Base-by-base conservation (phyloP, 805 yeast species). In the Candida chauliodis region DNA sequence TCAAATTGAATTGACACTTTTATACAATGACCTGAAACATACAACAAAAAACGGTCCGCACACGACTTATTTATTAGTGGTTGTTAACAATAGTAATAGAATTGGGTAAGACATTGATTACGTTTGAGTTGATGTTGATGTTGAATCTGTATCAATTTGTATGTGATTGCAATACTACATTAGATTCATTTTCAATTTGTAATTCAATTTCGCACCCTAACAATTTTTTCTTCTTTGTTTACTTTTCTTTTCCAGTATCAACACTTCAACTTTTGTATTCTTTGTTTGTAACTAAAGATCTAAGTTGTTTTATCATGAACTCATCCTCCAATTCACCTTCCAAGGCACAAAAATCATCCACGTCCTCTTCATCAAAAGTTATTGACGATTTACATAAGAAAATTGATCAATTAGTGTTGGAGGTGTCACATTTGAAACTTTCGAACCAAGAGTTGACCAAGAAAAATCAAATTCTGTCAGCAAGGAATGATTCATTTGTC, bases 351-450 rank as follows among this genome's bases (percentile, higher is more conserved):
- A 33, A 33, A n/a, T 17, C 20, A 6, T 30, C 37, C 6, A 31
- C 44, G 2, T 17, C 20, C 4, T 30, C 37, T 7, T 37, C 44
- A 2, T 41, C 45, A 5, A 42, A 38, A 36, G 69, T 71, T 63
- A 75, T 81, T 22, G 88, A 81, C 51, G 61, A 71, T 9, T 63
- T 82, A 38, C 79, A 71, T 60, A 38, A 59, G 48, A 67, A 67
- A 25, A 69, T 69, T 27, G 75, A 69, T 41, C 32, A 24, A 10
- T 55, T 69, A 46, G 76, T 75, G 47, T 52, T 64, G 8, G 81
- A 78, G 46, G 55, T 69, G 34, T 69, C 64, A 22, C 60, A 39
- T 50, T 63, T 55, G 49, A 64, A 51, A 48, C 48, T 47, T 54
- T 64, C 67, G 30, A 63, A 61, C 38, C 59, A 62, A 20, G 83